Evolutionary conservation across 148 eudicot genomes (phyloP), one percentile per base, ranked within the genome.

Genomic region (Heliamphora exappendiculata): DNA sequence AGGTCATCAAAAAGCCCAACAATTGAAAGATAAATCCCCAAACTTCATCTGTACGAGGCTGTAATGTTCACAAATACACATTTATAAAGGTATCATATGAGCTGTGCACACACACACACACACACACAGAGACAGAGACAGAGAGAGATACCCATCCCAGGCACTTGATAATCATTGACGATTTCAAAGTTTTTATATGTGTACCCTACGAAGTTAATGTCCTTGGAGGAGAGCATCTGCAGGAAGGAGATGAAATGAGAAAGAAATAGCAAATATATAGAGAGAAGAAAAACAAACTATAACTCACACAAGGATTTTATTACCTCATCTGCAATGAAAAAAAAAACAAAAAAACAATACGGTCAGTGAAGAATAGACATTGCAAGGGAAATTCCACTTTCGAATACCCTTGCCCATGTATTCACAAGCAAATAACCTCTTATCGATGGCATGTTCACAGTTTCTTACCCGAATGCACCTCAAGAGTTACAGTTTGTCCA

Each of bases 151-250:
- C 98, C 97, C 78, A 93, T 91, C 80, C 98, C 98, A 45, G 98
- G 93, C 76, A 91, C 97, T 91, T 90, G 94, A 87, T 91, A 91
- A 80, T 91, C 98, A 78, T 93, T 91, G 78, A 93, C 97, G 55
- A 93, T 91, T 87, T 93, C 98, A 45, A 91, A 93, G 82, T 93
- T 93, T 87, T 93, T 93, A 84, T 93, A 93, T 5, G 98, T 93
- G 83, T 93, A 93, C 58, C 98, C 98, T 33, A 93, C 98, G 73
- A 93, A 93, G 82, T 93, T 93, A 73, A 93, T 84, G 84, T 93
- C 97, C 85, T 93, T 93, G 64, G 97, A 88, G 37, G 98, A 93
- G 59, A 93, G 89, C 98, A 93, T 93, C 94, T 92, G 92, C 75
- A 84, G 42, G 68, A 75, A 69, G 63, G 70, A 64, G 28, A 28